A percentile compares a stretch with the other conserved stretches of the same genome.
These are phyloP conservation scores for Neostapfia colusana DNA, from an alignment of 176 grass and related monocot species.

Conservation along the genomic window DNA sequence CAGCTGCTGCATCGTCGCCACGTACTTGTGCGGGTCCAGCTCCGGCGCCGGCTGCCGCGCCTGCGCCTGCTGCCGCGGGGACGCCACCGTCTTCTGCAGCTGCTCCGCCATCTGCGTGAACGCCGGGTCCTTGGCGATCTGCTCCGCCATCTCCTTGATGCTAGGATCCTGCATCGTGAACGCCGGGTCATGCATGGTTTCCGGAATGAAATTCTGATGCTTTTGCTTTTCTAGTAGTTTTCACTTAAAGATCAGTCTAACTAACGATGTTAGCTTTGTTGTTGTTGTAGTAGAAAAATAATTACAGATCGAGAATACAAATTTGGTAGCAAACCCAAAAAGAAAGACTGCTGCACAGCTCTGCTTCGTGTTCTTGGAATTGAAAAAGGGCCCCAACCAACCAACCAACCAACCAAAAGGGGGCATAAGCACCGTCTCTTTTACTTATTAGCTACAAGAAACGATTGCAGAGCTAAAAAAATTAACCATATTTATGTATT, in stretches of 20 bases:
- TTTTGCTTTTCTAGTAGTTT: not conserved
- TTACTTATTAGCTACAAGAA: not conserved
- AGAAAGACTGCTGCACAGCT: not conserved
- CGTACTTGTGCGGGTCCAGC: slow-evolving; percentile 83
- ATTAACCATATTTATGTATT: not conserved
- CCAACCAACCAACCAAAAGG: not conserved
- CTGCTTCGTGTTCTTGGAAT: not conserved
- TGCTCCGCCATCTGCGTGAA: slow-evolving; percentile 95
- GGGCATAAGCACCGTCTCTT: not conserved
- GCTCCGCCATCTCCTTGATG: slow-evolving; percentile 97
- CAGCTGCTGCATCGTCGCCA: slow-evolving; percentile 90
- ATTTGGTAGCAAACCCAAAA: not conserved
- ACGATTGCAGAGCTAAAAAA: not conserved
- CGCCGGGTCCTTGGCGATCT: slow-evolving; percentile 89
- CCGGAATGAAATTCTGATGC: not conserved
- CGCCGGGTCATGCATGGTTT: no score
- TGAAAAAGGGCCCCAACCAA: not conserved
- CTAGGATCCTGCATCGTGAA: slow-evolving; percentile 79
- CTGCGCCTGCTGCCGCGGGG: slow-evolving; percentile 37
- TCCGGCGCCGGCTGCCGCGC: slow-evolving; percentile 20
- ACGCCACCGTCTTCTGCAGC: slow-evolving; percentile 78
- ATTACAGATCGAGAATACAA: not conserved
- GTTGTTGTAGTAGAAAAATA: no score
- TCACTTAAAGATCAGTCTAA: no score
- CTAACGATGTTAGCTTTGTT: no score